Conservation (phyloP, 495 filamentous ascomycete species). For the Bathelium albidoporum region DNA sequence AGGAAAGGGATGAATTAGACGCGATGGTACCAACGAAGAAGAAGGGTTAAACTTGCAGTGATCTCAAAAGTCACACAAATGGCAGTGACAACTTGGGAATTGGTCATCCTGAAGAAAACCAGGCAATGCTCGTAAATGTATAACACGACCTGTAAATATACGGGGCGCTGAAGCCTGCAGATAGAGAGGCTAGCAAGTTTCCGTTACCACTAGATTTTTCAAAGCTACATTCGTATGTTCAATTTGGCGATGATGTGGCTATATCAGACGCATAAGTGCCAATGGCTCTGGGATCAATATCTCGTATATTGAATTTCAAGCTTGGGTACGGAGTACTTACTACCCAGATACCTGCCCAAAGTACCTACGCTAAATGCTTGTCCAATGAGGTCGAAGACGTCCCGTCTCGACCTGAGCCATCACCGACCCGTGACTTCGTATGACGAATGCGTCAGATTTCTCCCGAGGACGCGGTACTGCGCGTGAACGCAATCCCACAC, state of each 20-base stretch:
- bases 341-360: no score
- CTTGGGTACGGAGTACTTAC: no score
- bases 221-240: no score
- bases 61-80: background rate
- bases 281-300: no score
- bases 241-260: no score
- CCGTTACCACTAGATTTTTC: background rate
- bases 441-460: background rate
- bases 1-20: slow-evolving; percentile 76
- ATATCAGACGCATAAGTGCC: no score
- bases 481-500: no score
- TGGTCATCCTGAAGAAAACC: background rate
- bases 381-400: no score
- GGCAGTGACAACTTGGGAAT: background rate
- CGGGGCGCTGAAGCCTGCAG: background rate
- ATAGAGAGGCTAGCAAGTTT: background rate
- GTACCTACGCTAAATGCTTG: no score
- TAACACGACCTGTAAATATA: slow-evolving; percentile 3
- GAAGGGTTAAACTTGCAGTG: background rate
- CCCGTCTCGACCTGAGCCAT: no score
- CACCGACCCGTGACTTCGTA: background rate
- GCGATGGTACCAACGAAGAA: slow-evolving; percentile 51
- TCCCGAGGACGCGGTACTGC: background rate
- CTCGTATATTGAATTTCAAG: no score
- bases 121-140: background rate